Percentiles rank a stretch among this genome's conserved stretches.
These are phyloP conservation scores for Lithospermum erythrorhizon DNA, from an alignment of 257 asterid species.

Conservation along the genomic window DNA sequence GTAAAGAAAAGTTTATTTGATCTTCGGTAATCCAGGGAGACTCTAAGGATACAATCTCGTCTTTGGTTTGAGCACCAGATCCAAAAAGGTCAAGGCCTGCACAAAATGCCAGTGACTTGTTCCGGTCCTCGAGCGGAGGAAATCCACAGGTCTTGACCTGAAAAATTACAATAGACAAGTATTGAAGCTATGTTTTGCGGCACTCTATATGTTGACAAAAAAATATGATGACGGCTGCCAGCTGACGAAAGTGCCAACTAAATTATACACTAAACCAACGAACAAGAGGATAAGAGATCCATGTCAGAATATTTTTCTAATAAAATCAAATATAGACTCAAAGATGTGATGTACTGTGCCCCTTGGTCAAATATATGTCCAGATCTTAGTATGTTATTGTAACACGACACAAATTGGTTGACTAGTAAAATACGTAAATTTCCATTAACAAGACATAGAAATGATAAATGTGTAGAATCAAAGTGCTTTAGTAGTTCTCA, in stretches of 20 bases:
- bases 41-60: constrained; percentile 80
- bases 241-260: background rate
- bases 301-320: background rate
- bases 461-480: background rate
- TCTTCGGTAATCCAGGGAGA: constrained; percentile 7
- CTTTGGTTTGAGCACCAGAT: constrained; percentile 69
- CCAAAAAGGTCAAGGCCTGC: constrained; percentile 81
- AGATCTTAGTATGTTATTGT: background rate
- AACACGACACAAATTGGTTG: background rate
- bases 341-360: background rate
- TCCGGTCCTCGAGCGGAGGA: constrained; percentile 91
- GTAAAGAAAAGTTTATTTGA: background rate
- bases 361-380: background rate
- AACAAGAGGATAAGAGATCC: background rate
- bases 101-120: constrained; percentile 42
- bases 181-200: background rate
- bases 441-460: background rate
- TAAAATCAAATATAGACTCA: background rate
- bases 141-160: constrained; percentile 87
- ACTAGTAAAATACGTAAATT: background rate
- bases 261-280: background rate
- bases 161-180: constrained; percentile 16
- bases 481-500: background rate
- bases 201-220: background rate
- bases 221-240: background rate